Evolutionary conservation across 129 eudicot species (phyloP).

Genomic region (Gnaphalium uliginosum): DNA sequence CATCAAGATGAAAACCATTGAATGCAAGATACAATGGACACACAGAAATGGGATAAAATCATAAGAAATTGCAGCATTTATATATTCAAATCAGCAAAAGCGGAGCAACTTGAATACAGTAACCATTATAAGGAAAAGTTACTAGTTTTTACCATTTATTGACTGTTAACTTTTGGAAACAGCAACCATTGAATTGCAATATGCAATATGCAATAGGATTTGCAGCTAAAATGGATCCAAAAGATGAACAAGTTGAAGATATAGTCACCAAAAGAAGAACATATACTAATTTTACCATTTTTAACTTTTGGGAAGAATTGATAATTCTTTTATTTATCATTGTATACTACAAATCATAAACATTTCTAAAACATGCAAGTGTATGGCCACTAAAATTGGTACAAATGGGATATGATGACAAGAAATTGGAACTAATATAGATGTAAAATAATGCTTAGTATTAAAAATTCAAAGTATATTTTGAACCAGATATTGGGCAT

Average conservation of each 20-base stretch:
- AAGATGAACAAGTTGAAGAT: neutral
- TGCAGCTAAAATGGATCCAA: neutral
- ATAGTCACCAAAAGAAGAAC: neutral
- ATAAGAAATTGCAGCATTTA: neutral
- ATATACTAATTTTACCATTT: neutral
- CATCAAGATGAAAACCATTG: neutral
- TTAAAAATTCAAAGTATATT: neutral
- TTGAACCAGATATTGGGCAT: neutral
- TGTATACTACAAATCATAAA: neutral
- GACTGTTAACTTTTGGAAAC: slow-evolving; percentile 6
- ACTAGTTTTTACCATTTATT: neutral
- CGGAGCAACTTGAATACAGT: neutral
- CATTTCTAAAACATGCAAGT: neutral
- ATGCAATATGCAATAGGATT: neutral
- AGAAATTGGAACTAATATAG: slow-evolving; percentile 5
- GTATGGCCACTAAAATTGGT: neutral
- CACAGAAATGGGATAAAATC: neutral
- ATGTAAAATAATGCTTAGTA: neutral
- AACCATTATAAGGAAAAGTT: slow-evolving; percentile 2
- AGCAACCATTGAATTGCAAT: slow-evolving; percentile 14
- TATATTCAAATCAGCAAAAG: neutral
- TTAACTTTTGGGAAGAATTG: neutral
- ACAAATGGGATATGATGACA: slow-evolving; percentile 24
- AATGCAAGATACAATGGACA: neutral
- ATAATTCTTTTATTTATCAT: neutral